These are phyloP conservation scores for Cordyceps javanica DNA, from an alignment of 2,329 filamentous ascomycete genomes.

Conservation along the genomic window DNA sequence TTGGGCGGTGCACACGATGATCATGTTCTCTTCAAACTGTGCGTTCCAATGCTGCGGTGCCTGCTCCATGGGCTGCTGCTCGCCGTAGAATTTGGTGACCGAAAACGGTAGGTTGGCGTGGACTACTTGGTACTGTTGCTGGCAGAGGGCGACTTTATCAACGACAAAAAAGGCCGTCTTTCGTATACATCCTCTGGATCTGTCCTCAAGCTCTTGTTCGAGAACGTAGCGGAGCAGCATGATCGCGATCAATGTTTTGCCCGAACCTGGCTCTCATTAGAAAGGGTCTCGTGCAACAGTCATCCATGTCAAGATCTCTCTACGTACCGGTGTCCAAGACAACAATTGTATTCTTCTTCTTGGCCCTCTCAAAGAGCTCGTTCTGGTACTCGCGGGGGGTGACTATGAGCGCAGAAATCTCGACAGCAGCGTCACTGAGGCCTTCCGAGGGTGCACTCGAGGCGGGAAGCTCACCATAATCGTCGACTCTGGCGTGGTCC, in stretches of 20 bases:
- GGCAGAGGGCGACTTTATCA: conserved; percentile 82
- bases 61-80: conserved; percentile 42
- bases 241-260: conserved; percentile 94
- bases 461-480: neutral
- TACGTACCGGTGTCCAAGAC: conserved; percentile 79
- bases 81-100: conserved; percentile 70
- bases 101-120: conserved; percentile 72
- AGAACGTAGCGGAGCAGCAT: conserved; percentile 73
- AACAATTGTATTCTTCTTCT: conserved; percentile 79
- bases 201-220: conserved; percentile 67
- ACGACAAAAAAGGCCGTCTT: conserved; percentile 84
- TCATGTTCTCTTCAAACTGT: conserved; percentile 60
- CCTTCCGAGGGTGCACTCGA: neutral
- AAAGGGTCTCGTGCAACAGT: too few species aligned
- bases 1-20: conserved; percentile 88
- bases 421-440: neutral
- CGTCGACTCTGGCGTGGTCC: neutral
- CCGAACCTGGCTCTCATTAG: conserved; percentile 55
- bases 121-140: conserved; percentile 81
- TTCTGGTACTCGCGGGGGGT: conserved; percentile 85
- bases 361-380: conserved; percentile 85
- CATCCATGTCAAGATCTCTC: rapidly evolving
- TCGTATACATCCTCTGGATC: conserved; percentile 51
- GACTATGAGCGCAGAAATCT: conserved; percentile 25
- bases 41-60: conserved; percentile 44